Conservation (phyloP, 495 filamentous ascomycete species). For the Aspergillus kassunensis region DNA sequence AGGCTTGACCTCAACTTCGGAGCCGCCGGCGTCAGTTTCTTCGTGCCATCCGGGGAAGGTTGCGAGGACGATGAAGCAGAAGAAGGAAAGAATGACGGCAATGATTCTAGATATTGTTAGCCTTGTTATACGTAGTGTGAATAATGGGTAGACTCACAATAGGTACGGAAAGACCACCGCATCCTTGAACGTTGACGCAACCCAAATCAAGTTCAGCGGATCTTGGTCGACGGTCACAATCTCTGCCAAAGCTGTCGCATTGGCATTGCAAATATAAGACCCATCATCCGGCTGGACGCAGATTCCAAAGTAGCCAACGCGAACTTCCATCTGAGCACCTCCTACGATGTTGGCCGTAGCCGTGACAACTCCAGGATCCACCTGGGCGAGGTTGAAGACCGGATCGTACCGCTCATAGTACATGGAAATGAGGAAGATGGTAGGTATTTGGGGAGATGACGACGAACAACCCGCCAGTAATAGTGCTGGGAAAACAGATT, state of each 20-base stretch:
- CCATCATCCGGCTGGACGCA: constrained; percentile 61
- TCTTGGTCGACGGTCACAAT: constrained; percentile 63
- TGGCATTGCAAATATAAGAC: constrained; percentile 63
- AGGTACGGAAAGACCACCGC: constrained; percentile 67
- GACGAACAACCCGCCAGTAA: constrained; percentile 67
- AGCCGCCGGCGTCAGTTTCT: constrained; percentile 52
- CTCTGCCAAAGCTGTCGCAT: constrained; percentile 60
- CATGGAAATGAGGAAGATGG: constrained; percentile 67
- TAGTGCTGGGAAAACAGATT: constrained; percentile 44
- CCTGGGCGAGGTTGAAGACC: constrained; percentile 65
- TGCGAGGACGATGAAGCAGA: constrained; percentile 65
- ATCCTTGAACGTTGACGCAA: constrained; percentile 69
- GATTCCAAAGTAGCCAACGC: constrained; percentile 69
- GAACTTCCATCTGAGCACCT: constrained; percentile 59
- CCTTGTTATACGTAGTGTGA: not conserved
- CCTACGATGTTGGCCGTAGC: constrained; percentile 65
- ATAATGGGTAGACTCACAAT: constrained; percentile 44
- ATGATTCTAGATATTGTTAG: constrained; percentile 50
- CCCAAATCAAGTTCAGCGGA: constrained; percentile 68
- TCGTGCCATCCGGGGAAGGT: constrained; percentile 73
- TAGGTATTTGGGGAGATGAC: constrained; percentile 62
- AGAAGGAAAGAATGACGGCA: constrained; percentile 65
- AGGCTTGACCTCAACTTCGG: constrained; percentile 58
- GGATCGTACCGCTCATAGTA: constrained; percentile 65
- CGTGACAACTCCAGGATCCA: constrained; percentile 72